Percentiles rank a stretch among this genome's conserved stretches.
Conservation (phyloP, 2,329 filamentous ascomycete species). For the Cercospora zeae-maydis region DNA sequence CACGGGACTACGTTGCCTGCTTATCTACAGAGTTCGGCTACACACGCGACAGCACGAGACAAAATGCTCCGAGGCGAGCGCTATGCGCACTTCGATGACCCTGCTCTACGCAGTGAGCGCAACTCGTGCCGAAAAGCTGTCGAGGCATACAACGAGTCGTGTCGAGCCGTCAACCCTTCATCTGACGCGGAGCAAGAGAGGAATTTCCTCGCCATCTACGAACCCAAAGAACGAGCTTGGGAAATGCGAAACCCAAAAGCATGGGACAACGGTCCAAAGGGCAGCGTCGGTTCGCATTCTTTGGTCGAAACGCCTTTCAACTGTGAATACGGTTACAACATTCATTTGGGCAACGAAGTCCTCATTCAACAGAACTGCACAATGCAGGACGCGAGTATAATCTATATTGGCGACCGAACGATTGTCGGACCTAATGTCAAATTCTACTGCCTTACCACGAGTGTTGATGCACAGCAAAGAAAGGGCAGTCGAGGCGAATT, state of each 20-base stretch:
- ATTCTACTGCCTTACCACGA: conserved; percentile 72
- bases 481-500: conserved; percentile 67
- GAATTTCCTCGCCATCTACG: conserved; percentile 68
- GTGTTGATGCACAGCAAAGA: conserved; percentile 68
- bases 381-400: conserved; percentile 79
- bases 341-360: conserved; percentile 80
- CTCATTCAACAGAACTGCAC: conserved; percentile 78
- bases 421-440: conserved; percentile 75
- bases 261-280: conserved; percentile 38
- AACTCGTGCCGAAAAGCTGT: conserved; percentile 77
- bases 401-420: conserved; percentile 74
- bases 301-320: conserved; percentile 83
- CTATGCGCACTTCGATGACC: conserved; percentile 72
- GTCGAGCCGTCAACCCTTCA: conserved; percentile 49
- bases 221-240: conserved; percentile 53
- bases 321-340: conserved; percentile 95
- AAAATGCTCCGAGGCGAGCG: conserved; percentile 79
- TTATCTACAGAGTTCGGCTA: background rate
- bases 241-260: background rate
- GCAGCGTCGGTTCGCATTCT: conserved; percentile 68
- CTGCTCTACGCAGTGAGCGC: conserved; percentile 76
- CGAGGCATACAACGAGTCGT: conserved; percentile 73
- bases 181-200: conserved; percentile 61
- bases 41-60: conserved; percentile 64
- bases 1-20: conserved; percentile 24